Evolutionary conservation across 1,284 basidiomycete genomes (phyloP).

Genomic region (Ganoderma resinaceum): DNA sequence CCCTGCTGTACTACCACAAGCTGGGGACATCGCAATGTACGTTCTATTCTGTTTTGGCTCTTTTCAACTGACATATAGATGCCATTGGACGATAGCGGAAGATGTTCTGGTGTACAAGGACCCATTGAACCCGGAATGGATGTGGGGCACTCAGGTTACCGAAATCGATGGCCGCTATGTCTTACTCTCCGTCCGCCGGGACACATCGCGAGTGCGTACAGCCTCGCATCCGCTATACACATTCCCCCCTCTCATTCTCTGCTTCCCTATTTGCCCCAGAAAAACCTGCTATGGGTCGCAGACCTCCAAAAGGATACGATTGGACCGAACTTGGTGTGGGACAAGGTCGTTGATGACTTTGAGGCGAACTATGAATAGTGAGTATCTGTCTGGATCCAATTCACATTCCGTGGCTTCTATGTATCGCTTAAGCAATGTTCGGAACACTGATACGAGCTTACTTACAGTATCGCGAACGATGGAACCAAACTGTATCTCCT

Average conservation of each 20-base stretch:
- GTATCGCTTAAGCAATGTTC: neutral
- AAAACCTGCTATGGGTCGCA: slow-evolving; percentile 78
- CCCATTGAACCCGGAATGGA: slow-evolving; percentile 68
- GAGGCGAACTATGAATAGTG: slow-evolving; percentile 70
- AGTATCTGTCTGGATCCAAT: too few species aligned
- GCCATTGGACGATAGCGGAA: slow-evolving; percentile 51
- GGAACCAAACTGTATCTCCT: slow-evolving; percentile 69
- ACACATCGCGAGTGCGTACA: slow-evolving; percentile 65
- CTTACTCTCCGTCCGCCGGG: slow-evolving; percentile 60
- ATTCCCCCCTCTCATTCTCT: slow-evolving; percentile 7
- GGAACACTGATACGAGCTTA: neutral
- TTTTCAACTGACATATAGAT: neutral
- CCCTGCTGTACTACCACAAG: slow-evolving; percentile 79
- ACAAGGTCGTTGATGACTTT: slow-evolving; percentile 70
- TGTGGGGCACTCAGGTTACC: slow-evolving; percentile 65
- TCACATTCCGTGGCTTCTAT: neutral
- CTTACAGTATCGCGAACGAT: slow-evolving; percentile 67
- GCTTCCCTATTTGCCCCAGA: slow-evolving; percentile 46
- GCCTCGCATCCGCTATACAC: neutral
- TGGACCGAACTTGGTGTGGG: slow-evolving; percentile 71
- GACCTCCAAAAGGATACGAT: slow-evolving; percentile 67
- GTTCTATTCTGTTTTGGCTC: slow-evolving; percentile 25
- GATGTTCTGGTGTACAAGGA: slow-evolving; percentile 75
- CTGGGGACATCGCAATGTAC: slow-evolving; percentile 74
- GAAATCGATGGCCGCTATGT: slow-evolving; percentile 73